Evolutionary conservation across 352 stramenopile species (phyloP).

Genomic region (Globisporangium camurandrum): DNA sequence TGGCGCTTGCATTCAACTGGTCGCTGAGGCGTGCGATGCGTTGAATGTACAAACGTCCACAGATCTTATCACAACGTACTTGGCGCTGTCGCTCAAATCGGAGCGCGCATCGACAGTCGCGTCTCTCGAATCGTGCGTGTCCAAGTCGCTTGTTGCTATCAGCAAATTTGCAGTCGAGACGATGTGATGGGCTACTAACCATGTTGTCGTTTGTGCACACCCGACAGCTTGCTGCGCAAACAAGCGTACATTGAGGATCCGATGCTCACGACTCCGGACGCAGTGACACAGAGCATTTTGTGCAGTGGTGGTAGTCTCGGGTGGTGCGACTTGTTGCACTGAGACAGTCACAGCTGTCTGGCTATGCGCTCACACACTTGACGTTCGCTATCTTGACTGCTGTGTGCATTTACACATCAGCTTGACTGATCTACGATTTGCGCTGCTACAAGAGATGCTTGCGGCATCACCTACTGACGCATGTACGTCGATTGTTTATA

Average conservation of each 20-base stretch:
- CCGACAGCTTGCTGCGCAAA: constrained; percentile 27
- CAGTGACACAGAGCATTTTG: constrained; percentile 24
- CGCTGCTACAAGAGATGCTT: constrained; percentile 32
- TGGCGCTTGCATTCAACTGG: not conserved
- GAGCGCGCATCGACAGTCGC: constrained; percentile 24
- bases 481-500: constrained; percentile 25
- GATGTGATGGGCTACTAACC: not conserved
- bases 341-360: no score
- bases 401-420: constrained; percentile 8
- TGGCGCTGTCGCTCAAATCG: constrained; percentile 17
- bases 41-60: not conserved
- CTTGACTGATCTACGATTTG: constrained; percentile 35
- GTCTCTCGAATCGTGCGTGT: constrained; percentile 27
- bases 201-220: not conserved
- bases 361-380: not conserved
- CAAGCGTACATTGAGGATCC: constrained; percentile 39
- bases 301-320: constrained; percentile 28
- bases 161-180: no score
- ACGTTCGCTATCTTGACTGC: not conserved
- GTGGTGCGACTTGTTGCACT: constrained; percentile 30
- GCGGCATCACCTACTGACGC: constrained; percentile 18
- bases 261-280: constrained; percentile 22
- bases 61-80: constrained; percentile 29
- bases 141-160: no score
- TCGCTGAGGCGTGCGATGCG: no score